Evolutionary conservation across 441 rosid species (phyloP), one percentile per base, ranked within the genome.

Genomic region (Erodium texanum): DNA sequence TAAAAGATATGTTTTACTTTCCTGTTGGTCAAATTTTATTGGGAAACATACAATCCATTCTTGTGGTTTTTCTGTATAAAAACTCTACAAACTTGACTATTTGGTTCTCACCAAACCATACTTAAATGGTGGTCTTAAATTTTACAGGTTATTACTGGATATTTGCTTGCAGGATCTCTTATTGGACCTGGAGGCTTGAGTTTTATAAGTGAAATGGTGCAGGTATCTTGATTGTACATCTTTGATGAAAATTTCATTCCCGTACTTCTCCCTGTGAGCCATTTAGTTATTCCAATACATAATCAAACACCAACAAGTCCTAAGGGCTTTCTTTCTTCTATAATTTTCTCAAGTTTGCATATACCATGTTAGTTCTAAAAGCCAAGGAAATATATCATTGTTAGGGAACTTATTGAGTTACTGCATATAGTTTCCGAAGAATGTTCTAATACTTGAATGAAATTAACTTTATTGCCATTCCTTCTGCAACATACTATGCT

Each of bases 121-220:
- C 61, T 65, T 54, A 22, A 43, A 43, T 48, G 9, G 68, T 11
- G 71, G 62, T 80, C 66, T 68, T 62, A 64, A 69, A 70, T 27
- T 59, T 76, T 81, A 22, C 90, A 93, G 98, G 98, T 93, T 73
- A 90, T 93, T 73, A 85, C 97, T 66, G 98, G 98, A 70, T 93
- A 93, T 79, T 81, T 93, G 65, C 85, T 93, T 36, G 97, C 97
- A 77, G 96, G 98, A 66, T 93, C 97, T 67, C 15, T 90, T 58
- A 90, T 90, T 82, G 98, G 98, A 68, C 97, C 97, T 67, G 96
- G 98, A 66, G 98, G 98, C 59, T 86, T 93, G 64, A 89, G 90
- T 81, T 90, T 88, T 83, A 93, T 93, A 65, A 91, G 93, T 77
- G 98, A 93, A 83, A 85, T 93, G 97, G 97, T 90, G 77, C 97